Evolutionary conservation across 495 filamentous ascomycete genomes (phyloP).

Genomic region (Tuber borchii): DNA sequence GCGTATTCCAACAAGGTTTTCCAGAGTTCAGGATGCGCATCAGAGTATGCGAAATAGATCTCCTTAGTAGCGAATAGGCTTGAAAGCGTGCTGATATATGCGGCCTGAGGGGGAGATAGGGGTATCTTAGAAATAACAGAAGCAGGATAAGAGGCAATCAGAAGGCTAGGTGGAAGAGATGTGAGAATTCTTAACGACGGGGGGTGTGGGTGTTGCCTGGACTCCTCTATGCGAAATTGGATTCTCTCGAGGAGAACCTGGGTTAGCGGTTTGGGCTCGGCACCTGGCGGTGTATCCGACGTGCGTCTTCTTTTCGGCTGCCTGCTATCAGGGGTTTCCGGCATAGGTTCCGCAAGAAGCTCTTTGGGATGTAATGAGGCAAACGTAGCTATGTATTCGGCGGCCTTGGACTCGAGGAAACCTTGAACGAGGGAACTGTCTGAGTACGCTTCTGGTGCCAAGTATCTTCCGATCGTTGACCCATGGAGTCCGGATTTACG

Average conservation of each 20-base stretch:
- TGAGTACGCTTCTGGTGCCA: constrained; percentile 31
- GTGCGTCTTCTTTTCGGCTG: constrained; percentile 13
- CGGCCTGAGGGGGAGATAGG: constrained; percentile 28
- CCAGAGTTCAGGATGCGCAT: constrained; percentile 24
- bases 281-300: constrained; percentile 1
- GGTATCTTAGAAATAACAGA: constrained; percentile 19
- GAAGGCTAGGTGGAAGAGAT: constrained; percentile 25
- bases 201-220: constrained; percentile 19
- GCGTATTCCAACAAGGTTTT: constrained; percentile 17
- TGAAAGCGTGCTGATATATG: constrained; percentile 25
- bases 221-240: constrained; percentile 13
- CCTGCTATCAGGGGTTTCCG: constrained; percentile 11
- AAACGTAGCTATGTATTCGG: constrained; percentile 32
- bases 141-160: constrained; percentile 13
- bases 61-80: constrained; percentile 19
- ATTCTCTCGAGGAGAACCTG: constrained; percentile 23
- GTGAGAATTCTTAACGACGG: constrained; percentile 27
- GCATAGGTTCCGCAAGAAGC: constrained; percentile 17
- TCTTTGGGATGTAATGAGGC: constrained; percentile 17
- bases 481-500: constrained; percentile 22
- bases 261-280: constrained; percentile 9
- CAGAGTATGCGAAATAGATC: constrained; percentile 24
- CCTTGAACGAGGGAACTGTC: constrained; percentile 25
- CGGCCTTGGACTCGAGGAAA: constrained; percentile 33
- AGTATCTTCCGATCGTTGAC: constrained; percentile 21